Evolutionary conservation across 1,284 basidiomycete species (phyloP), one percentile per base, ranked within the genome.

Genomic region (Phellinidium pouzarii): DNA sequence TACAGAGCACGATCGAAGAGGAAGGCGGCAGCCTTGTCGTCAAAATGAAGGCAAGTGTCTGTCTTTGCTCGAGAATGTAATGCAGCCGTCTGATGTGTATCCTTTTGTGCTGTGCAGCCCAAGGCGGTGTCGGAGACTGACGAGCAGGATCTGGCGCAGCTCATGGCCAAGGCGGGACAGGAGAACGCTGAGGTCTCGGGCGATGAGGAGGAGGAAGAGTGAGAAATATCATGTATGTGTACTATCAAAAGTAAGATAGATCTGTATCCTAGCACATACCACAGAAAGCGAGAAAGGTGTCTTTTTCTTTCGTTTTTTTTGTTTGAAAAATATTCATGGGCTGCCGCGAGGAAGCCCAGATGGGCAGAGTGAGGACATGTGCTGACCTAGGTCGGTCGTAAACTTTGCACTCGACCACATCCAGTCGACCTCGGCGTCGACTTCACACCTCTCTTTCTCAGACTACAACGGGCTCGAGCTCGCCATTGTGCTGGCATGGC

Each of bases 121-220:
- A 97, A 96, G 77, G 92, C 93, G 8, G 87, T 97, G 46, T 92
- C 89, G n/a, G 94, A 96, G 68, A 91, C 90, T 5, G 94, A 97
- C 69, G 94, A 97, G 68, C 87, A 92, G 59, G 94, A 96, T 67
- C 80, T 97, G 60, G 92, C 91, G 5, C 87, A 91, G 59, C 84
- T 94, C 64, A 96, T 97, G 93, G 91, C 88, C 46, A 89, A 92
- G 68, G 92, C 87, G 29, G 85, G 87, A 57, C 78, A 83, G 64
- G 93, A 94, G 71, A 97, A 97, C 67, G 90, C 85, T 34, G 93
- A 96, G 65, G 91, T 96, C 1, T 93, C 91, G 23, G 94, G 93
- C 54, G 93, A 95, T 68, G 91, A 94, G 61, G 87, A 91, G 57
- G 92, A 94, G 0, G 87, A 87, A 11, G 85, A 86, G n/a, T 40